Evolutionary conservation across 2,329 filamentous ascomycete genomes (phyloP).

Genomic region (Capronia epimyces): DNA sequence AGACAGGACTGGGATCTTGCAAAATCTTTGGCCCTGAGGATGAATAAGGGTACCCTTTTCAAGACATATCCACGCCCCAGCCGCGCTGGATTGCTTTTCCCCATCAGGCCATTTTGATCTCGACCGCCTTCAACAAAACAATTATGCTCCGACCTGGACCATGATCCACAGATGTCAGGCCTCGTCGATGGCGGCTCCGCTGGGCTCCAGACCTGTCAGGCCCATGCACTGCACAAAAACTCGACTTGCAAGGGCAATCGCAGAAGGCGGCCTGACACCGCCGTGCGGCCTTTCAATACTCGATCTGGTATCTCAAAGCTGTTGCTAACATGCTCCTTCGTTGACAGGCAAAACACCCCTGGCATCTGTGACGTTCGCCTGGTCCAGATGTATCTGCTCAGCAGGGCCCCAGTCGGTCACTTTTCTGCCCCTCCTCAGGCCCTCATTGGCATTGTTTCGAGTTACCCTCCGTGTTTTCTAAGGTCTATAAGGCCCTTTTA

Average conservation of each 20-base stretch:
- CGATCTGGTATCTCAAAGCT: neutral
- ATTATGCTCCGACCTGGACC: neutral
- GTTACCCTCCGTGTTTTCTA: neutral
- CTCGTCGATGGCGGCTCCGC: constrained; percentile 9
- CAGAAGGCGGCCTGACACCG: constrained; percentile 9
- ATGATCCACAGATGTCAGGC: constrained; percentile 5
- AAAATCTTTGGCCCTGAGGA: constrained; percentile 14
- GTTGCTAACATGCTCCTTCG: neutral
- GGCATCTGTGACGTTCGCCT: neutral
- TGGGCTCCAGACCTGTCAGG: constrained; percentile 3
- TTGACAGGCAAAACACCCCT: neutral
- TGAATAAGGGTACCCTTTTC: constrained; percentile 5
- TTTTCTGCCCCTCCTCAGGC: neutral
- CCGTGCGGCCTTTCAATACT: constrained; percentile 3
- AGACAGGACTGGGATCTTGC: constrained; percentile 1
- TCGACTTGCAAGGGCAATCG: constrained; percentile 4
- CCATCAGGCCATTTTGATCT: constrained; percentile 20
- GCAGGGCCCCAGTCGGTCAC: neutral
- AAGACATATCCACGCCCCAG: constrained; percentile 7
- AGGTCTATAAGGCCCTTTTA: neutral
- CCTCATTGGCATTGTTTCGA: constrained; percentile 1
- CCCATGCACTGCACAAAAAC: constrained; percentile 8
- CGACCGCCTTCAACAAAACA: constrained; percentile 1
- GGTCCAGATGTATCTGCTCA: neutral
- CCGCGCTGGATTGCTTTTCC: constrained; percentile 23